phyloP scores from a whole-genome alignment of 2,329 filamentous ascomycete genomes.

The Nemania bipapillata region DNA sequence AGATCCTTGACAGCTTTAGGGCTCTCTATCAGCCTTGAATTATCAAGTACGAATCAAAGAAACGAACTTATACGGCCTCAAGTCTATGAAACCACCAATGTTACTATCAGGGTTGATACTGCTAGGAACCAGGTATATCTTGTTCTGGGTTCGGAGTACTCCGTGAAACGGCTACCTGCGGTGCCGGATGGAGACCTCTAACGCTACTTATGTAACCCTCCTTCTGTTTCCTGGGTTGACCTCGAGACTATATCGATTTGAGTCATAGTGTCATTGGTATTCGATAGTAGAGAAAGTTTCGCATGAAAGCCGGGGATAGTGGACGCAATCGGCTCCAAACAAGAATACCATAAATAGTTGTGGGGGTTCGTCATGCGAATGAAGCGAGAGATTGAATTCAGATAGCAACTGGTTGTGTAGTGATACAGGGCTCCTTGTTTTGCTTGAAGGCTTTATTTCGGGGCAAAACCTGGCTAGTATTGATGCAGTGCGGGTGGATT shows the following conservation, averaged over 20 bases:
- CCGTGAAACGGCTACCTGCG: background rate
- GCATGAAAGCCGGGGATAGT: background rate
- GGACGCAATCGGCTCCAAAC: background rate
- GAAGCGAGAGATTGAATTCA: background rate
- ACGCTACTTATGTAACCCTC: background rate
- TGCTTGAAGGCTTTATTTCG: background rate
- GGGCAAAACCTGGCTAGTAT: background rate
- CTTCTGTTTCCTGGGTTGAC: background rate
- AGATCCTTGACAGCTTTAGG: background rate
- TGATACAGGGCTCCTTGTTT: background rate
- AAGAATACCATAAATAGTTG: background rate
- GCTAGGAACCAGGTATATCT: background rate
- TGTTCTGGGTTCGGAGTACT: too few relatives aligned
- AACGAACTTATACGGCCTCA: background rate
- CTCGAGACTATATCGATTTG: background rate
- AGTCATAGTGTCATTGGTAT: background rate
- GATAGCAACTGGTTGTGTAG: background rate
- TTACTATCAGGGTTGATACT: background rate
- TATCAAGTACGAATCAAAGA: too few relatives aligned
- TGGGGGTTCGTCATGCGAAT: background rate
- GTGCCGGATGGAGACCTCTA: background rate
- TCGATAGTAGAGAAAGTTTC: background rate
- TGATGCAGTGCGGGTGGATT: background rate
- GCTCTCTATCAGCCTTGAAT: background rate
- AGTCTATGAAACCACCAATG: background rate